Evolutionary conservation across 306 rosid species (phyloP), one percentile per base, ranked within the genome.

Genomic region (Trichosanthes cucumerina): DNA sequence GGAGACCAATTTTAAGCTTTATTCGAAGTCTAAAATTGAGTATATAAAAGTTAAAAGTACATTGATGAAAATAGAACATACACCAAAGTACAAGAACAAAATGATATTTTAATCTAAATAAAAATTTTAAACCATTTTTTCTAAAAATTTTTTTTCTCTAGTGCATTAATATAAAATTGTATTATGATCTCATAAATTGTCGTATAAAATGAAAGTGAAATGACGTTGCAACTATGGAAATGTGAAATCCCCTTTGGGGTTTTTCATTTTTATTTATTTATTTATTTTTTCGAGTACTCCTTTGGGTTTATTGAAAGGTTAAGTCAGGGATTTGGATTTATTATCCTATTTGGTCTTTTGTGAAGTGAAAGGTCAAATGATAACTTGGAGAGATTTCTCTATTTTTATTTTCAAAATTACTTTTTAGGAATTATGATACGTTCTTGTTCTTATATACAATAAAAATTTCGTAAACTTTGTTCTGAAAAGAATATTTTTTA

Each of bases 241-340:
- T 46, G 39, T 23, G 15, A 19, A 23, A 71, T 71, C 23, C 41
- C 76, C 76, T 23, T 71, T 71, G 76, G 24, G 76, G n/a, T n/a
- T n/a, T n/a, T n/a, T n/a, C n/a, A n/a, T n/a, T n/a, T n/a, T n/a
- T n/a, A n/a, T n/a, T n/a, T n/a, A n/a, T n/a, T n/a, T n/a, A n/a
- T n/a, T n/a, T n/a, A n/a, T n/a, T n/a, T n/a, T n/a, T n/a, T n/a
- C n/a, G n/a, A n/a, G n/a, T n/a, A n/a, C n/a, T n/a, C 76, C 76
- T 23, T 71, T 71, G 76, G 24, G 76, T 24, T 71, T 71, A 6
- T 43, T 46, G 39, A 71, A 71, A 71, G 76, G 76, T 44, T 71
- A 43, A 12, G 33, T 21, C 21, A 10, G 53, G 75, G 53, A 11
- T 46, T 66, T 66, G 74, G 50, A 39, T 39, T 71, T 68, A 21